These are phyloP conservation scores for Fistulinella cinereoalba DNA, from an alignment of 1,284 basidiomycete species.

Conservation along the genomic window DNA sequence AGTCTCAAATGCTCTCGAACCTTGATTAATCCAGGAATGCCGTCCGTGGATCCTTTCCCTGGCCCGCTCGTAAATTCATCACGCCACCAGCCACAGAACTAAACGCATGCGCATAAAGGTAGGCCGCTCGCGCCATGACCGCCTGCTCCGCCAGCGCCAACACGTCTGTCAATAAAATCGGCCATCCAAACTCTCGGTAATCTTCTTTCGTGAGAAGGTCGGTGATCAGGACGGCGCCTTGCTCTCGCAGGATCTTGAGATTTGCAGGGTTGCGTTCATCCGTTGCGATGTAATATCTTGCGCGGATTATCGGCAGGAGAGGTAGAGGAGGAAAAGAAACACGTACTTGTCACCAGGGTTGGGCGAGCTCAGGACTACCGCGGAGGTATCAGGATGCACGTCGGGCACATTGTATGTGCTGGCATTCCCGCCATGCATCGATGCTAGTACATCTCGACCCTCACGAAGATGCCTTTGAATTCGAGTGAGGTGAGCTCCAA, in stretches of 20 bases:
- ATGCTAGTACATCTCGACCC: slow-evolving; percentile 31
- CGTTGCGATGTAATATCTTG: slow-evolving; percentile 47
- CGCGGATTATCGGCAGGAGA: not conserved
- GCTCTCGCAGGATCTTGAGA: slow-evolving; percentile 34
- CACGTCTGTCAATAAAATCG: slow-evolving; percentile 44
- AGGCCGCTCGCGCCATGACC: slow-evolving; percentile 37
- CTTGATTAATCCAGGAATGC: slow-evolving; percentile 30
- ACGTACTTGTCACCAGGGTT: slow-evolving; percentile 25
- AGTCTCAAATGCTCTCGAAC: not conserved
- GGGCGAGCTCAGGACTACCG: slow-evolving; percentile 28
- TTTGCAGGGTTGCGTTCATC: slow-evolving; percentile 41
- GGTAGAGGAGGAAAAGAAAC: not conserved
- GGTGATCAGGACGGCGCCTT: slow-evolving; percentile 40
- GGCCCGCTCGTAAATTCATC: slow-evolving; percentile 39
- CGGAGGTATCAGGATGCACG: slow-evolving; percentile 17
- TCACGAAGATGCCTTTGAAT: slow-evolving; percentile 33
- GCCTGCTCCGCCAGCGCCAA: slow-evolving; percentile 46
- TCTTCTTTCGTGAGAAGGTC: slow-evolving; percentile 45
- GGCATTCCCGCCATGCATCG: slow-evolving; percentile 18
- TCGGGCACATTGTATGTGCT: slow-evolving; percentile 31
- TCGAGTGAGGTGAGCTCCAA: slow-evolving; percentile 37
- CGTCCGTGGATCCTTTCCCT: slow-evolving; percentile 41
- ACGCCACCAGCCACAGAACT: slow-evolving; percentile 45
- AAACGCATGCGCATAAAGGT: slow-evolving; percentile 45
- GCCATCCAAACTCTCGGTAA: slow-evolving; percentile 40